Evolutionary conservation across 208 protist species (phyloP).

Genomic region (Leishmania guyanensis): DNA sequence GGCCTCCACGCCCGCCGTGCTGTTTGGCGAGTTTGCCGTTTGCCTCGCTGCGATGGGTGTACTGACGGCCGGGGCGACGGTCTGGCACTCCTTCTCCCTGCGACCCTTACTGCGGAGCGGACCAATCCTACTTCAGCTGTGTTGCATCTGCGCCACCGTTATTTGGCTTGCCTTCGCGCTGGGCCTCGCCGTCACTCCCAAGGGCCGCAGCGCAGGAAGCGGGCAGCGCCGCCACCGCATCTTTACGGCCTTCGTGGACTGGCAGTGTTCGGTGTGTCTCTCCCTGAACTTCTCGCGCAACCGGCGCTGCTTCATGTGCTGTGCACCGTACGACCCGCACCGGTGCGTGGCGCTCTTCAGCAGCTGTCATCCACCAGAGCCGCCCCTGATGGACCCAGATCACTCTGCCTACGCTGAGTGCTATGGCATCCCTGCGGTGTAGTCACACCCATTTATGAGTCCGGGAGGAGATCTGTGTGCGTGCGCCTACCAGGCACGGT

Average conservation of each 20-base stretch:
- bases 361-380: constrained; percentile 33
- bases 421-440: constrained; percentile 24
- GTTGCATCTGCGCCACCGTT: constrained; percentile 17
- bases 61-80: constrained; percentile 25
- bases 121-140: constrained; percentile 29
- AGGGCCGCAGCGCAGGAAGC: constrained; percentile 32
- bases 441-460: not conserved
- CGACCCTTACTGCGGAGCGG: not conserved
- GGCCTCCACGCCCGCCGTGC: constrained; percentile 6
- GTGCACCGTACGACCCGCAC: constrained; percentile 52
- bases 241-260: constrained; percentile 67
- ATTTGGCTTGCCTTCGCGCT: constrained; percentile 38
- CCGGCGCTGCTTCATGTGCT: constrained; percentile 72
- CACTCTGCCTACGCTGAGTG: constrained; percentile 54
- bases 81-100: constrained; percentile 8
- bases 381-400: constrained; percentile 69
- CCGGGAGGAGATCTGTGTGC: not conserved
- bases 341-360: constrained; percentile 62
- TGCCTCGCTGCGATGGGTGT: constrained; percentile 9
- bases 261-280: constrained; percentile 72
- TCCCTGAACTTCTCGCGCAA: constrained; percentile 73
- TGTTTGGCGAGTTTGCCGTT: constrained; percentile 43
- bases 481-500: not conserved
- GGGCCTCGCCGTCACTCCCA: constrained; percentile 46
- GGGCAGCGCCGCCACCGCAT: constrained; percentile 65